A percentile compares a stretch with the other conserved stretches of the same genome.
Conservation (phyloP, 108 stramenopile species). For the Aurantiochytrium sp. region DNA sequence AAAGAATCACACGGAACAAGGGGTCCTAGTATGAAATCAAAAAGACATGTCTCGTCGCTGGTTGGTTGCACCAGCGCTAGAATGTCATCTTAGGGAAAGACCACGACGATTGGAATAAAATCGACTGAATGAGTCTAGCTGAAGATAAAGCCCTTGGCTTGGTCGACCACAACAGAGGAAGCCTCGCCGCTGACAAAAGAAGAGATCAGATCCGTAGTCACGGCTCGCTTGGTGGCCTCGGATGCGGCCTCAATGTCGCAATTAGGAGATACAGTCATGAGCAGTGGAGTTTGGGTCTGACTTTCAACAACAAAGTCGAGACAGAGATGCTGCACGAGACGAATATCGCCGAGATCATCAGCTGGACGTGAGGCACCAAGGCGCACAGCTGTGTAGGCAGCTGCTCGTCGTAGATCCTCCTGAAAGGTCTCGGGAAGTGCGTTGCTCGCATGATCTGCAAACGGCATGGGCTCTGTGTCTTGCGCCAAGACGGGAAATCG, state of each 20-base stretch:
- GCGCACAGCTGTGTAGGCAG: not conserved
- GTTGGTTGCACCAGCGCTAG: too few relatives aligned
- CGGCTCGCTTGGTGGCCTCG: not conserved
- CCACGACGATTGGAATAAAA: not conserved
- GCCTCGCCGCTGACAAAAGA: not conserved
- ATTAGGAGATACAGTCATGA: not conserved
- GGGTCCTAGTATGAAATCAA: not conserved
- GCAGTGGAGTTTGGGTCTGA: not conserved
- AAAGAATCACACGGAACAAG: not conserved
- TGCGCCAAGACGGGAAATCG: not conserved
- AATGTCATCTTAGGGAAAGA: too few relatives aligned
- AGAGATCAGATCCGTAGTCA: not conserved
- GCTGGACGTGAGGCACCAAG: not conserved
- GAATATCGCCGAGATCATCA: not conserved
- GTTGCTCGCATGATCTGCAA: not conserved
- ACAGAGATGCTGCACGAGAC: not conserved
- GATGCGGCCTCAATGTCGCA: not conserved
- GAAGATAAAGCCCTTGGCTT: not conserved
- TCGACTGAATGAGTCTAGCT: not conserved
- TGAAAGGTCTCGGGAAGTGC: not conserved
- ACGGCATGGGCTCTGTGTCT: not conserved
- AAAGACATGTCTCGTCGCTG: not conserved
- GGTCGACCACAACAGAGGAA: not conserved
- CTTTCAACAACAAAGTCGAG: not conserved
- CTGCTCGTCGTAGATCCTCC: not conserved